Evolutionary conservation across 306 rosid species (phyloP), one percentile per base, ranked within the genome.

Genomic region (Prunus kanzakura): DNA sequence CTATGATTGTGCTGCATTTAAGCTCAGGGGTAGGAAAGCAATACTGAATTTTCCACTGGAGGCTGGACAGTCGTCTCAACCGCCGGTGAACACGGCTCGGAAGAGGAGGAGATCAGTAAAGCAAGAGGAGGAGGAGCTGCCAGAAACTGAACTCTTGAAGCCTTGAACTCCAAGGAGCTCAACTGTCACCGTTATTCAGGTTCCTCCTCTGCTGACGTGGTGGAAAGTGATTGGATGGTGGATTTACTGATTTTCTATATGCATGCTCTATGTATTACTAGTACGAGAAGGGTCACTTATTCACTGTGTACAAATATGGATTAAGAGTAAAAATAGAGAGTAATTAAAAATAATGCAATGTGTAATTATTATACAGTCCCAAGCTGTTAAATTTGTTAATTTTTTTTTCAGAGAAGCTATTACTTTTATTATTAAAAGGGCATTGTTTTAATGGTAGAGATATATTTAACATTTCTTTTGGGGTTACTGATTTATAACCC

Each of bases 1-100:
- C 25, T 92, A 90, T 61, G 96, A 92, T 56, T 81, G 77, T 65
- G 93, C 93, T 38, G 97, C 97, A 9, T 92, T 92, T 84, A 86
- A 83, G 83, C 80, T 92, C 83, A 89, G 97, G 50, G 97, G 97
- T 10, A 82, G 84, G 54, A 92, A 90, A 70, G 96, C 97, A 2
- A 84, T 88, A 3, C 66, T 92, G 76, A 92, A 92, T 76, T 92
- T 90, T 51, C 97, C 96, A 11, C 52, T 81, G 47, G 96, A 90
- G 69, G 97, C 97, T 45, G 93, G 97, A 13, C 22, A 12, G 45
- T 61, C 81, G 23, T 35, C 43, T 35, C 74, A 66, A 1, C 88
- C 94, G 32, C 79, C 80, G 29, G 71, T 78, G 4, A 86, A 79
- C 14, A 76, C 41, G 30, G 84, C 79, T 38, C 78, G 85, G 78